Base-by-base conservation (phyloP, 164 flowering plant genomes). In the Euptelea pleiosperma region DNA sequence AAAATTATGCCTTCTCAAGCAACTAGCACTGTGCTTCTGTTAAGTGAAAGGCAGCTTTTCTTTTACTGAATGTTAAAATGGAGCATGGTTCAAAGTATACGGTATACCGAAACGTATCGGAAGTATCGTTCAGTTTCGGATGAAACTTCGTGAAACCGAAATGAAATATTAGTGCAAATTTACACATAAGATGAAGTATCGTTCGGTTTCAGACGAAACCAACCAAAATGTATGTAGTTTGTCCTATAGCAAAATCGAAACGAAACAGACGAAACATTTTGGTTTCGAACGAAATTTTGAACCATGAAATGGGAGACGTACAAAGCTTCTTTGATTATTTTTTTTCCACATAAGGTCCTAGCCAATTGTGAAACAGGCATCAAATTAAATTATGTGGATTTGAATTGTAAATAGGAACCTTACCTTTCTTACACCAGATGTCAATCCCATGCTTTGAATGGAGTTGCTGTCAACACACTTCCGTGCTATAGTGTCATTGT, bases 341-440 rank as follows among this genome's bases (percentile, higher is more conserved):
- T n/a, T n/a, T n/a, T n/a, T n/a, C n/a, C n/a, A n/a, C n/a, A n/a
- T n/a, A n/a, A n/a, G n/a, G n/a, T n/a, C n/a, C n/a, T n/a, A n/a
- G n/a, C n/a, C 25, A 34, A 35, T 26, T 30, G 22, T 10, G 4
- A 4, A 55, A 6, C 19, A 31, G n/a, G 12, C 19, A 34, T 19
- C 37, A 37, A 26, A 11, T 36, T 14, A 34, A 7, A 57, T 28
- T 4, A 34, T 33, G 16, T 31, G 39, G 24, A 14, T 48, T 12
- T 25, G 15, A 37, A n/a, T 16, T 37, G 53, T 3, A 29, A 31
- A 46, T 33, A 35, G 31, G 41, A 37, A 46, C 34, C 26, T 51
- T 77, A 89, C 97, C 97, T 89, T 93, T 68, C 89, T 77, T n/a
- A 93, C 96, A 47, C 92, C 89, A 45, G 98, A 83, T 62, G 98